Conservation (phyloP, 768 basidiomycete species). For the Leccinum disarticulatum region DNA sequence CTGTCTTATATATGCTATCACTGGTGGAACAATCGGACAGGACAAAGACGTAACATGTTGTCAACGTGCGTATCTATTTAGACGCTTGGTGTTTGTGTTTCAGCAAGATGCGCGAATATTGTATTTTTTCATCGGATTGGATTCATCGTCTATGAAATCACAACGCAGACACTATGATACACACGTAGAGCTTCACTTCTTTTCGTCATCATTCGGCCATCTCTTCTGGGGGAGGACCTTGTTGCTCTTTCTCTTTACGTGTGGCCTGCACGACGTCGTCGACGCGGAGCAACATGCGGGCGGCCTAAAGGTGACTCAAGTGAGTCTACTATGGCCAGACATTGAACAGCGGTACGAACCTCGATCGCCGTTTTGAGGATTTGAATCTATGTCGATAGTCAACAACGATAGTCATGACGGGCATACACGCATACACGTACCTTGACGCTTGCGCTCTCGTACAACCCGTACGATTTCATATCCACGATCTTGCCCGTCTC, state of each 20-base stretch:
- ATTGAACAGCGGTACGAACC: slow-evolving; percentile 36
- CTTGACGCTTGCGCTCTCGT: slow-evolving; percentile 97
- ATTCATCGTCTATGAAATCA: background rate
- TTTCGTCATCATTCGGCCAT: background rate
- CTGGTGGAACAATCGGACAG: no score
- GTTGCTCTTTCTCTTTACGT: background rate
- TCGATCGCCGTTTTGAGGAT: slow-evolving; percentile 97
- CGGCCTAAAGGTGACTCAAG: background rate
- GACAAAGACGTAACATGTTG: no score
- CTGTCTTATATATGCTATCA: no score
- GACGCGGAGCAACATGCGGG: background rate
- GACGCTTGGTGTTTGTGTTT: no score
- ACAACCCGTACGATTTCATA: slow-evolving; percentile 92
- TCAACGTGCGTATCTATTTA: no score
- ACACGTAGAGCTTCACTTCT: background rate
- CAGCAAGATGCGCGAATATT: background rate
- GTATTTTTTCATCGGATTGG: background rate
- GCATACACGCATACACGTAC: slow-evolving; percentile 31
- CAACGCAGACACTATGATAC: no score
- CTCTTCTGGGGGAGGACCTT: background rate
- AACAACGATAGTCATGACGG: background rate
- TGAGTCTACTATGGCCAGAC: no score
- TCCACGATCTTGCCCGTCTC: slow-evolving; percentile 95
- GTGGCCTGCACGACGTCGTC: background rate
- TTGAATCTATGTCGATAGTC: slow-evolving; percentile 61